Percentiles rank a stretch among this genome's conserved stretches.
Conservation (phyloP, 2,329 filamentous ascomycete species). For the Claviceps humidiphila region DNA sequence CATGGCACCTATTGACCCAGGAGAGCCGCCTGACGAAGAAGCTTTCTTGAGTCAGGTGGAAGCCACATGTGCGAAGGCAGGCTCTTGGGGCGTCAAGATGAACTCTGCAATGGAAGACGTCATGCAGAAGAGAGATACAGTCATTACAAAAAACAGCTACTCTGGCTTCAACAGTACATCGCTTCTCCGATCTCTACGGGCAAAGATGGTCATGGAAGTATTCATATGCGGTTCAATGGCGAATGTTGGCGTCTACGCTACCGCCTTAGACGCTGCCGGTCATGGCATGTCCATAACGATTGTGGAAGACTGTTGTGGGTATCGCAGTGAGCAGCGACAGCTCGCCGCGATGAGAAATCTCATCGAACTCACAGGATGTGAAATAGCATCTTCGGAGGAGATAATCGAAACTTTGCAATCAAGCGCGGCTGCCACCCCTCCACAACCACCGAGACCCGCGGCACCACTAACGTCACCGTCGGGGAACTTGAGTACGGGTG, state of each 20-base stretch:
- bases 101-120: constrained; percentile 26
- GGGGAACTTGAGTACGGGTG: background rate
- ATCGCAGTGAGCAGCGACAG: constrained; percentile 56
- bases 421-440: constrained; percentile 2
- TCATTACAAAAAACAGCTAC: constrained; percentile 63
- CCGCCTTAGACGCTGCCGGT: constrained; percentile 75
- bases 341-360: constrained; percentile 57
- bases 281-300: constrained; percentile 82
- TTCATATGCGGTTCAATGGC: constrained; percentile 79
- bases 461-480: background rate
- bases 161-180: constrained; percentile 71
- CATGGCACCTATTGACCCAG: background rate
- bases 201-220: constrained; percentile 76
- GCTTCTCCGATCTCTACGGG: constrained; percentile 64
- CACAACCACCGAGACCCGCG: constrained; percentile 3
- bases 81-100: constrained; percentile 33
- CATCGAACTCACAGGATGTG: constrained; percentile 60
- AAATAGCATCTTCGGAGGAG: constrained; percentile 44
- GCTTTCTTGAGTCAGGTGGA: constrained; percentile 32
- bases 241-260: constrained; percentile 83
- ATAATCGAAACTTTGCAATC: constrained; percentile 30
- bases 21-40: constrained; percentile 20
- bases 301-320: constrained; percentile 80
- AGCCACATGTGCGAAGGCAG: constrained; percentile 29
- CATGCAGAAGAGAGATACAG: constrained; percentile 35